Evolutionary conservation across 2,329 filamentous ascomycete genomes (phyloP).

Genomic region (Achaetomium macrosporum): DNA sequence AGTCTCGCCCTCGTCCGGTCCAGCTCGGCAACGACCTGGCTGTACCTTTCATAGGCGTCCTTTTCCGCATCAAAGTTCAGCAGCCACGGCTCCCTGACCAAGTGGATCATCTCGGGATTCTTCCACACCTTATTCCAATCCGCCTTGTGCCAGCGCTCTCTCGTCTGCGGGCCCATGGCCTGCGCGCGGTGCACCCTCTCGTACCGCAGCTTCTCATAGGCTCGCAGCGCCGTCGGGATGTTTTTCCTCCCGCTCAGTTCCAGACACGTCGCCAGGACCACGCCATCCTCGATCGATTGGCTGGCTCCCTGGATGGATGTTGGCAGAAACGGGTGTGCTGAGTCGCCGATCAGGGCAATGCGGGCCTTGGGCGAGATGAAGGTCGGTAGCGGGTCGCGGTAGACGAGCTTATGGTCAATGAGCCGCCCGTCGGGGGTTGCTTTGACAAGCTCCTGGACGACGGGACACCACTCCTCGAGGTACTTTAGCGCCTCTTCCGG

Average conservation of each 20-base stretch:
- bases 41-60: conserved; percentile 27
- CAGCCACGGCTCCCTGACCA: conserved; percentile 29
- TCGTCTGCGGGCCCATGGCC: conserved; percentile 29
- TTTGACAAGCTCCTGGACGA: conserved; percentile 37
- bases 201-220: conserved; percentile 30
- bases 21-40: conserved; percentile 12
- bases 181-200: conserved; percentile 29
- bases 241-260: conserved; percentile 19
- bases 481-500: conserved; percentile 39
- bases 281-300: conserved; percentile 38
- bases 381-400: conserved; percentile 29
- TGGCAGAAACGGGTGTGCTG: conserved; percentile 37
- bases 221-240: conserved; percentile 26
- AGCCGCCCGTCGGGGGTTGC: conserved; percentile 23
- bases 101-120: conserved; percentile 27
- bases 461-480: conserved; percentile 36
- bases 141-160: conserved; percentile 30
- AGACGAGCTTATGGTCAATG: conserved; percentile 27
- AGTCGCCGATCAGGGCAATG: conserved; percentile 36
- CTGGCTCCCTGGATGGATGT: conserved; percentile 37
- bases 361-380: conserved; percentile 32
- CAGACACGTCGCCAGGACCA: conserved; percentile 33
- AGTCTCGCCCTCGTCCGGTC: conserved; percentile 11
- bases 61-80: conserved; percentile 29
- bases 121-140: conserved; percentile 26